These are phyloP conservation scores for Trichoderma breve DNA, from an alignment of 2,329 filamentous ascomycete genomes.

Conservation along the genomic window DNA sequence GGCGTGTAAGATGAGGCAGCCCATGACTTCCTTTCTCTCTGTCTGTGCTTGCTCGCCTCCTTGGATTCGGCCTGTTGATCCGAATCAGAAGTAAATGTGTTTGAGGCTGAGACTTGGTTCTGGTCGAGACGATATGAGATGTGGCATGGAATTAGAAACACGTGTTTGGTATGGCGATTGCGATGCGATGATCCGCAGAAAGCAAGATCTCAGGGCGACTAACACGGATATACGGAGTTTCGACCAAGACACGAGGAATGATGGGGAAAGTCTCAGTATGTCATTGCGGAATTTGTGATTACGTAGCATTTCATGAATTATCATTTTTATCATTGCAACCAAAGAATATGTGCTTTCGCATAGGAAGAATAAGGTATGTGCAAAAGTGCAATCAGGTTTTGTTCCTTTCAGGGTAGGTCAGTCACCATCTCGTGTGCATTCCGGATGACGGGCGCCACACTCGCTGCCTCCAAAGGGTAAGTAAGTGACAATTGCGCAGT, in stretches of 20 bases:
- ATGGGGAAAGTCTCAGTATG: neutral
- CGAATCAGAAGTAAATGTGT: neutral
- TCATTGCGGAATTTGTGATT: neutral
- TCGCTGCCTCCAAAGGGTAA: no score
- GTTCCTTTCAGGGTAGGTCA: neutral
- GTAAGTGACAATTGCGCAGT: neutral
- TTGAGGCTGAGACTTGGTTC: neutral
- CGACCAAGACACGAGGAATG: neutral
- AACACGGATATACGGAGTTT: neutral
- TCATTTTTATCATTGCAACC: no score
- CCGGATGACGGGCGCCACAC: neutral
- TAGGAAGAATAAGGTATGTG: neutral
- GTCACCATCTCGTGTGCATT: neutral
- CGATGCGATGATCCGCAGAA: neutral
- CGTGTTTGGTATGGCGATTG: neutral
- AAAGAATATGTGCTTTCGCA: neutral
- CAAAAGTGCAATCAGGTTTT: neutral
- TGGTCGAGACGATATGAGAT: neutral
- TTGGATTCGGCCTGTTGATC: neutral
- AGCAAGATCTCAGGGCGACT: neutral
- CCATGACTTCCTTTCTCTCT: neutral
- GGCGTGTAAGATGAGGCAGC: neutral
- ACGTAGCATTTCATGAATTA: neutral
- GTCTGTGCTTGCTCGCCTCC: neutral
- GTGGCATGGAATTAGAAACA: neutral